phyloP scores from a whole-genome alignment of 2,329 filamentous ascomycete genomes.

The Kalmusia sp. region DNA sequence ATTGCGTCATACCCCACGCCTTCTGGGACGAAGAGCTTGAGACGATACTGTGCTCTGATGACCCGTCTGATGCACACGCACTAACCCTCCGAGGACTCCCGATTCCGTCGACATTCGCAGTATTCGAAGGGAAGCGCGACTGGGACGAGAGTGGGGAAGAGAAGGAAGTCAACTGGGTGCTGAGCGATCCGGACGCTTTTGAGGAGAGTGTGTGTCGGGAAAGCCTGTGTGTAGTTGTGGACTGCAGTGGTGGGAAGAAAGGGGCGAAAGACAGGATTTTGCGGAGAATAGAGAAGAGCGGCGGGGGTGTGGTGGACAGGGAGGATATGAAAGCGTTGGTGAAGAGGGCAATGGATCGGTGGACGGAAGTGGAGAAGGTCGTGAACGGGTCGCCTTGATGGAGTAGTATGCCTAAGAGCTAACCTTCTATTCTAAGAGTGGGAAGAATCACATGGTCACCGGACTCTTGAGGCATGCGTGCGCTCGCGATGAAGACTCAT shows the following conservation, averaged over 20 bases:
- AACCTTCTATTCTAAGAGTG: too few relatives aligned
- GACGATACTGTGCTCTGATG: slow-evolving; percentile 75
- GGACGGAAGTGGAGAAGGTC: slow-evolving; percentile 61
- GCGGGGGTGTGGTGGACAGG: slow-evolving; percentile 74
- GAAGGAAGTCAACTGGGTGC: slow-evolving; percentile 65
- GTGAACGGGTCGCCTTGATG: slow-evolving; percentile 1
- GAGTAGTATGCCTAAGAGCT: neutral
- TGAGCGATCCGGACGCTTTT: slow-evolving; percentile 87
- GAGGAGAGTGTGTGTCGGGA: slow-evolving; percentile 89
- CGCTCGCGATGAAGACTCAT: too few relatives aligned
- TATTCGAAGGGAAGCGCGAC: slow-evolving; percentile 63
- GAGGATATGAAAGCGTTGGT: slow-evolving; percentile 68
- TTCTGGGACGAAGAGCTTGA: slow-evolving; percentile 86
- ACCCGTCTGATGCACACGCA: slow-evolving; percentile 59
- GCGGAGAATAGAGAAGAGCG: slow-evolving; percentile 80
- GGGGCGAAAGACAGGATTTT: slow-evolving; percentile 68
- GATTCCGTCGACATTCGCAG: slow-evolving; percentile 76
- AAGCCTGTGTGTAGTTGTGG: slow-evolving; percentile 82
- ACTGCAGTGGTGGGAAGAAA: slow-evolving; percentile 69
- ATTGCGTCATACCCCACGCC: slow-evolving; percentile 79
- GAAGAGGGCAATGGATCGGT: slow-evolving; percentile 67
- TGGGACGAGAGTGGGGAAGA: slow-evolving; percentile 54
- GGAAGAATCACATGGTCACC: too few relatives aligned
- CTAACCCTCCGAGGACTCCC: slow-evolving; percentile 72
- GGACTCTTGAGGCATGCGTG: too few relatives aligned